Evolutionary conservation across 805 yeast genomes (phyloP), one percentile per base, ranked within the genome.

Genomic region (Candida methanosorbosa): DNA sequence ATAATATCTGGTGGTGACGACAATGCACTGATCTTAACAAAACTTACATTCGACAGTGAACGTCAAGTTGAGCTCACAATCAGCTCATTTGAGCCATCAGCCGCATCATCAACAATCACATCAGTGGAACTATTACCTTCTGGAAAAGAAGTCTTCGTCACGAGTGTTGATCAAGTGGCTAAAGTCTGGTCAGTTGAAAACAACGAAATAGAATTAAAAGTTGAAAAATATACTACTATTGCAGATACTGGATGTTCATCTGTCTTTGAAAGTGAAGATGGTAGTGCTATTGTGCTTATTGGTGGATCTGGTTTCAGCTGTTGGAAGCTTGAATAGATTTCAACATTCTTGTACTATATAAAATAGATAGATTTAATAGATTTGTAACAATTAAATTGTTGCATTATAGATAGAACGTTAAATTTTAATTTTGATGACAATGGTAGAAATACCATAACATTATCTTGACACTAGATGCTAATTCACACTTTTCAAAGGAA

Each of bases 1-100:
- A 54, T 83, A 4, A 61, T 76, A 5, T 75, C 95, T 1, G 97
- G 96, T 22, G 97, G 98, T 36, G 98, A 92, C 52, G 98, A 92
- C 49, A 88, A 90, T 56, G 81, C 86, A 0, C 49, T 82, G 3
- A 69, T 64, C 1, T 50, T 72, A 1, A 56, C 67, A 2, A 39
- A 48, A 13, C 42, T 81, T 22, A 38, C 56, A 1, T 33, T 61
- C 8, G 53, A 57, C 1, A 49, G 45, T 9, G 45, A 54, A 8
- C 37, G 36, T 1, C 36, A 38, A 17, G 42, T 46, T 2, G 34
- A 52, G 4, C 49, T 72, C 20, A 39, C 42, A 0, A 49, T 61
- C 0, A 36, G 46, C 0, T 47, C 63, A 1, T 66, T 69, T 41
- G 55, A 60, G 4, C 62, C 61, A 9, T 54, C 59, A 19, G 96